A percentile compares a stretch with the other conserved stretches of the same genome.
Conservation (phyloP, 2,329 filamentous ascomycete species). For the Penicillium fuscoglaucum region DNA sequence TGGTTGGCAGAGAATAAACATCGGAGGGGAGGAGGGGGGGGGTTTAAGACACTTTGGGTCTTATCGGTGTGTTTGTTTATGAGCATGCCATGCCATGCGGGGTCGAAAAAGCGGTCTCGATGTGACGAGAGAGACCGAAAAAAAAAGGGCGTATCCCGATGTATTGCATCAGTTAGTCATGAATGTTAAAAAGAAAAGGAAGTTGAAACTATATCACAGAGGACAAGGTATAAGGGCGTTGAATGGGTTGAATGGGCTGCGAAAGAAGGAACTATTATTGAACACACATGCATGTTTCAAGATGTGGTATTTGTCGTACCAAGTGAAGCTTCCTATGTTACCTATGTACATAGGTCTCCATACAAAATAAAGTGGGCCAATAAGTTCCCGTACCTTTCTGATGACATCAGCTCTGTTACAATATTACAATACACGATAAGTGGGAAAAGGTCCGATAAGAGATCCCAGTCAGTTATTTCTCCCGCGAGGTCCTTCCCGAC, state of each 20-base stretch:
- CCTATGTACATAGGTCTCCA: too few species aligned
- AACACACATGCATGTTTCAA: too few species aligned
- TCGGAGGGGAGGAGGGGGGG: background rate
- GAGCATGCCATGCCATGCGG: background rate
- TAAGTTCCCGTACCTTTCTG: background rate
- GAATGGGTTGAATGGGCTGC: too few species aligned
- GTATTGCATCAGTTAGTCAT: background rate
- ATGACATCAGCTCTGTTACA: constrained; percentile 3
- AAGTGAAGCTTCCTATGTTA: too few species aligned
- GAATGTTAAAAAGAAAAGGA: too few species aligned
- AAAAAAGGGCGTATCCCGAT: background rate
- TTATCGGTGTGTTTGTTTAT: background rate
- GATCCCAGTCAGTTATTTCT: background rate
- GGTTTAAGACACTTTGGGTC: background rate
- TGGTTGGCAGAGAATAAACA: background rate
- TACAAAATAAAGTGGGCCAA: background rate
- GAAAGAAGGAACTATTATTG: too few species aligned
- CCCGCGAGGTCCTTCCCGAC: background rate
- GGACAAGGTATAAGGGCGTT: background rate
- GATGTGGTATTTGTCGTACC: background rate
- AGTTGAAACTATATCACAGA: background rate
- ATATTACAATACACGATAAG: background rate
- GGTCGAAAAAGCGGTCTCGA: constrained; percentile 12
- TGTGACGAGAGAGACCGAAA: background rate
- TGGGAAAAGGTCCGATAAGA: background rate